phyloP scores from a whole-genome alignment of 805 yeast species.

The Starmerella sp. region DNA sequence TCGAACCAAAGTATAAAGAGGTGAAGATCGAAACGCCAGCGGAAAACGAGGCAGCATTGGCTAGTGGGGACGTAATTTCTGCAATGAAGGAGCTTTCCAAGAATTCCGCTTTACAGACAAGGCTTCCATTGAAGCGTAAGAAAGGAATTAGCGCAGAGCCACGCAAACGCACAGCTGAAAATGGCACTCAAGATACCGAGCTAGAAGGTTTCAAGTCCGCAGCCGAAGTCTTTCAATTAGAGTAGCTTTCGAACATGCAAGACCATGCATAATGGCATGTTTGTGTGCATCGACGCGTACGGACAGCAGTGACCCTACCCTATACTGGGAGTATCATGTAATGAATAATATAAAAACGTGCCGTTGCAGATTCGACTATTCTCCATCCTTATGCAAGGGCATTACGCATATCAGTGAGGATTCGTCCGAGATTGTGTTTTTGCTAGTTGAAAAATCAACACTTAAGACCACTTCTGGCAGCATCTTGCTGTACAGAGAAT shows the following conservation, averaged over 20 bases:
- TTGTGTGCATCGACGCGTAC: too few species aligned
- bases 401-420: constrained; percentile 99
- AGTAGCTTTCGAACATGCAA: not conserved
- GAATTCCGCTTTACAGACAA: not conserved
- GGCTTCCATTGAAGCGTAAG: not conserved
- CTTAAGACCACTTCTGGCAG: constrained; percentile 53
- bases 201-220: not conserved
- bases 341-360: not conserved
- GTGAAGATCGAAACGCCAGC: constrained; percentile 54
- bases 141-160: not conserved
- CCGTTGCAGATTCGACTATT: constrained; percentile 16
- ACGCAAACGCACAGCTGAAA: not conserved
- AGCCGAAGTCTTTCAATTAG: not conserved
- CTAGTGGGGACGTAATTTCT: constrained; percentile 17
- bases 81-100: constrained; percentile 16
- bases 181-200: not conserved
- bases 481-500: constrained; percentile 21
- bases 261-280: too few species aligned
- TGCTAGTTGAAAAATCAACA: constrained; percentile 99
- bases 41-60: constrained; percentile 41
- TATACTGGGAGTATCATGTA: too few species aligned
- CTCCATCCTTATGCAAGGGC: constrained; percentile 99
- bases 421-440: constrained; percentile 99
- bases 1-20: constrained; percentile 47
- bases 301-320: too few species aligned